Conservation (phyloP, 192 early-diverging fungal genomes). For the Obelidium mucronatum region DNA sequence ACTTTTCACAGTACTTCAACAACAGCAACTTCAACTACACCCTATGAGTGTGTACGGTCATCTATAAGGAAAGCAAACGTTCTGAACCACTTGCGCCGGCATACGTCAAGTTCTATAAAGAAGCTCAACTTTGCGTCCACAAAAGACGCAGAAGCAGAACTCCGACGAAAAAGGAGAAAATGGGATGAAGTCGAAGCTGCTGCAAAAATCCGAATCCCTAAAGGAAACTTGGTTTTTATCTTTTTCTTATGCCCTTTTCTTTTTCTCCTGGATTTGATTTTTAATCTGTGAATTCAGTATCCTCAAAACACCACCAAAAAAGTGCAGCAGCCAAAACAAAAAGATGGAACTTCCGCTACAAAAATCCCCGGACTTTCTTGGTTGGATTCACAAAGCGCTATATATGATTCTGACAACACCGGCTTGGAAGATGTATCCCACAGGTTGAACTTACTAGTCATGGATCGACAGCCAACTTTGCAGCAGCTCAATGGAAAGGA, state of each 20-base stretch:
- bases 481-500: neutral
- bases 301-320: neutral
- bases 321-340: neutral
- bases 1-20: constrained; percentile 39
- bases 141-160: constrained; percentile 16
- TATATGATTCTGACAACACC: neutral
- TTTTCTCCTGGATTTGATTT: neutral
- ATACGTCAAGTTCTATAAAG: constrained; percentile 36
- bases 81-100: constrained; percentile 9
- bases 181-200: constrained; percentile 31
- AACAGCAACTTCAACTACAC: constrained; percentile 11
- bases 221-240: constrained; percentile 1
- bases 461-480: neutral
- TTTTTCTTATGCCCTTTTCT: neutral
- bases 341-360: neutral
- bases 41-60: constrained; percentile 28
- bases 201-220: constrained; percentile 19
- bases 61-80: constrained; percentile 15
- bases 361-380: neutral
- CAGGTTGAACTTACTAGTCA: neutral
- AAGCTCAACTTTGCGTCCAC: constrained; percentile 31
- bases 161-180: constrained; percentile 14
- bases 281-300: neutral
- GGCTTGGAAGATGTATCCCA: constrained; percentile 5
- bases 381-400: too few relatives aligned